Conservation (phyloP, 1,139 yeast species). For the Geotrichum candidum region DNA sequence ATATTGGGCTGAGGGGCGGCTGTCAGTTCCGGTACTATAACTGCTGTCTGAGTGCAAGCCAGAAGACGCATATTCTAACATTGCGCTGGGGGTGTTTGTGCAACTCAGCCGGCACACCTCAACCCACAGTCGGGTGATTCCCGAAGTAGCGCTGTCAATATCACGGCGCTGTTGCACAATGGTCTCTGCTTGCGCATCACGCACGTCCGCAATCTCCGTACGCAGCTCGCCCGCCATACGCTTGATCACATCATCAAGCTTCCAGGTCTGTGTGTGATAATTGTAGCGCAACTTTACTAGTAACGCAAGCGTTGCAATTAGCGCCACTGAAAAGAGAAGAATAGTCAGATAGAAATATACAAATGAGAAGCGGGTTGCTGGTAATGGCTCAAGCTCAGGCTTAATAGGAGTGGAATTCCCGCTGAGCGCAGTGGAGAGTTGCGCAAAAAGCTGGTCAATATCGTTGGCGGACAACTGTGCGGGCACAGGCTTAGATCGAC, state of each 20-base stretch:
- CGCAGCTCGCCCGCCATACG: neutral
- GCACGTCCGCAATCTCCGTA: neutral
- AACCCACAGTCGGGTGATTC: conserved; percentile 11
- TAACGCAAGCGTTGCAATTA: neutral
- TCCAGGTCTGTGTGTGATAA: neutral
- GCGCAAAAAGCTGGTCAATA: neutral
- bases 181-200: neutral
- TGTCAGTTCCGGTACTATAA: neutral
- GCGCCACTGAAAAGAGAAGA: neutral
- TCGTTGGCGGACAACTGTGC: neutral
- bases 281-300: neutral
- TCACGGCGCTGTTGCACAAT: conserved; percentile 4
- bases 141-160: conserved; percentile 11
- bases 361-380: neutral
- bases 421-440: neutral
- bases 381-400: neutral
- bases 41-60: neutral
- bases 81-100: conserved; percentile 6
- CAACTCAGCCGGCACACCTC: conserved; percentile 10
- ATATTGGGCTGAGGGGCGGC: neutral
- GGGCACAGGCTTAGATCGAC: neutral
- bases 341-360: neutral
- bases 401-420: neutral
- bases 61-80: conserved; percentile 8
- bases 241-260: conserved; percentile 15